Base-by-base conservation (phyloP, 2,329 filamentous ascomycete genomes). In the Karstenula rhodostoma region DNA sequence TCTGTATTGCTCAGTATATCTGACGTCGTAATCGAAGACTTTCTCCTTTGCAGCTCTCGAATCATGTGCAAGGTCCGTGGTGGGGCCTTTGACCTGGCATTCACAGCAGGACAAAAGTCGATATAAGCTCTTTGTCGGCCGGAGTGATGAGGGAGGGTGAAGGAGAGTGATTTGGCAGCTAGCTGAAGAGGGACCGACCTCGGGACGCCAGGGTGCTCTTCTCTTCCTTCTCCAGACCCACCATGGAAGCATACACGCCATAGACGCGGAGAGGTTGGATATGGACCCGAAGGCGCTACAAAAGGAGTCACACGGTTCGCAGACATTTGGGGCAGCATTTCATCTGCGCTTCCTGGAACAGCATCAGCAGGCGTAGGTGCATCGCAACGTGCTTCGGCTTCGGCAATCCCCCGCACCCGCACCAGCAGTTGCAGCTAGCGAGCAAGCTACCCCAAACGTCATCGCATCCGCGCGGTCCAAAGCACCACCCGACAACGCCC, bases 381-480 rank as follows among this genome's bases (percentile, higher is more conserved):
- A 52, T 43, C 23, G 25, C 25, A 25, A 25, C 23, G 25, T 32
- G 51, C 37, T 29, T 19, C 37, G 33, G 33, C 19, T 25, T 12
- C 32, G 23, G 37, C 50, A 19, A 9, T 32, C 25, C 42, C 51
- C 51, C 51, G 37, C 50, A 53, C 22, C 42, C 15, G 29, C 13
- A 32, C 29, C 2, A 32, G 29, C 8, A 32, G 29, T 32, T 32
- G 2, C 37, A n/a, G n/a, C 52, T 55, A 55, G 52, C 52, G 40
- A 33, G 40, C 40, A 35, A 55, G 42, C 52, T 55, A 55, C 52
- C 52, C 50, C 42, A 55, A 55, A 55, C 40, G 52, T 55, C 52
- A 55, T 54, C 51, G 40, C 40, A 13, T 46, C 52, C 25, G 13
- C 40, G 12, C n/a, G 29, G 29, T 35, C 42, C 29, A 23, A 23